phyloP scores from a whole-genome alignment of 345 rosid species.

The Combretum micranthum region DNA sequence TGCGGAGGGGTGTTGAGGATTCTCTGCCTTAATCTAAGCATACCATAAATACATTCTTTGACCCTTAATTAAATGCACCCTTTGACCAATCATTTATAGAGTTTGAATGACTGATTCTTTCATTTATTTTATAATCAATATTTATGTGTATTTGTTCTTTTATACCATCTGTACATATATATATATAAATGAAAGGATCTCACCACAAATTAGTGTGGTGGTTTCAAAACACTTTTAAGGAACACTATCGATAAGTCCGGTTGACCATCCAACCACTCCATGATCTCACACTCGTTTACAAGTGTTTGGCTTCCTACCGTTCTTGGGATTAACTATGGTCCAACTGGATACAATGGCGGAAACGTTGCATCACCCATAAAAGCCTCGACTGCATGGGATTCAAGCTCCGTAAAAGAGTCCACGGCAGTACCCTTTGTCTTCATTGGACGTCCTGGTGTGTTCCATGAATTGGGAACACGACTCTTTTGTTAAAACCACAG shows the following conservation, averaged over 20 bases:
- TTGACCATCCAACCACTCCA: slow-evolving; percentile 41
- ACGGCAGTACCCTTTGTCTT: slow-evolving; percentile 34
- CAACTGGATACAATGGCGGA: slow-evolving; percentile 32
- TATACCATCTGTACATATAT: no score
- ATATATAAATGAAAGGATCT: no score
- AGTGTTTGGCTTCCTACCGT: slow-evolving; percentile 3
- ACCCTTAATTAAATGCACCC: no score
- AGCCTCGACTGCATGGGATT: slow-evolving; percentile 17
- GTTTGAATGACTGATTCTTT: no score
- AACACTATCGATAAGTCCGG: slow-evolving; percentile 45
- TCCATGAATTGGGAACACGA: slow-evolving; percentile 1
- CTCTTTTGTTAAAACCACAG: slow-evolving; percentile 10
- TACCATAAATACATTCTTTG: no score
- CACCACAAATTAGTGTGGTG: no score
- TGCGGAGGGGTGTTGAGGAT: no score
- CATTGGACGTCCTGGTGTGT: slow-evolving; percentile 10
- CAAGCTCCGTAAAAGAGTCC: slow-evolving; percentile 31
- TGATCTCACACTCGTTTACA: slow-evolving; percentile 13
- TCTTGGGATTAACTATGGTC: slow-evolving; percentile 38
- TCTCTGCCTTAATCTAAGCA: no score
- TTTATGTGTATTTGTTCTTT: no score
- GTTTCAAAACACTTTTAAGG: no score
- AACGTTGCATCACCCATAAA: slow-evolving; percentile 2
- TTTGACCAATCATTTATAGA: no score
- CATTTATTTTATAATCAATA: no score